Evolutionary conservation across 1,284 basidiomycete species (phyloP).

Genomic region (Phylloboletellus chloephorus): DNA sequence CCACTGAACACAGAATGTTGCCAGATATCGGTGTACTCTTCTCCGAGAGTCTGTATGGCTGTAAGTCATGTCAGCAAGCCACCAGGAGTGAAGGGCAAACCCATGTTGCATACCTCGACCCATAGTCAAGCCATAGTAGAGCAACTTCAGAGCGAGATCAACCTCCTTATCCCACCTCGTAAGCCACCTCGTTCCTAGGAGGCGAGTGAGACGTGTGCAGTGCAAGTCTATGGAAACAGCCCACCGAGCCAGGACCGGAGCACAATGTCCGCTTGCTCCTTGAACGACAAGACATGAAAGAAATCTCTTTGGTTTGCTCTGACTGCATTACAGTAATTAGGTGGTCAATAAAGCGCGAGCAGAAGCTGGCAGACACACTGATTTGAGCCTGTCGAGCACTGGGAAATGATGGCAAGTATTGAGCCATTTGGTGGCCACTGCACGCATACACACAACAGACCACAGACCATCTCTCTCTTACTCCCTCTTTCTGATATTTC

Average conservation of each 20-base stretch:
- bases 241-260: slow-evolving; percentile 74
- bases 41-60: slow-evolving; percentile 82
- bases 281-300: slow-evolving; percentile 70
- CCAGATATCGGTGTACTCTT: slow-evolving; percentile 89
- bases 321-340: slow-evolving; percentile 42
- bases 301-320: slow-evolving; percentile 82
- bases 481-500: slow-evolving; percentile 1
- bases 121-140: slow-evolving; percentile 74
- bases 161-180: slow-evolving; percentile 77
- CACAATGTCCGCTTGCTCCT: slow-evolving; percentile 71
- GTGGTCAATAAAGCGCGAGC: slow-evolving; percentile 5
- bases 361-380: slow-evolving; percentile 45
- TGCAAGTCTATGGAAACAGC: slow-evolving; percentile 20
- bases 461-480: neutral
- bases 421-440: no score
- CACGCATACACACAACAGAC: no score
- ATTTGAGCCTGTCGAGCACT: slow-evolving; percentile 81
- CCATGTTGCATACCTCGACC: slow-evolving; percentile 53
- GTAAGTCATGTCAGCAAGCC: slow-evolving; percentile 9
- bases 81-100: slow-evolving; percentile 1
- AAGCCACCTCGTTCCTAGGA: slow-evolving; percentile 82
- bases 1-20: slow-evolving; percentile 47
- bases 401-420: slow-evolving; percentile 49
- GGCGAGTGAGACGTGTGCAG: slow-evolving; percentile 2
- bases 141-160: slow-evolving; percentile 62